A percentile compares a stretch with the other conserved stretches of the same genome.
phyloP scores from a whole-genome alignment of 2,329 filamentous ascomycete genomes.

The Bipolaris gigantea region DNA sequence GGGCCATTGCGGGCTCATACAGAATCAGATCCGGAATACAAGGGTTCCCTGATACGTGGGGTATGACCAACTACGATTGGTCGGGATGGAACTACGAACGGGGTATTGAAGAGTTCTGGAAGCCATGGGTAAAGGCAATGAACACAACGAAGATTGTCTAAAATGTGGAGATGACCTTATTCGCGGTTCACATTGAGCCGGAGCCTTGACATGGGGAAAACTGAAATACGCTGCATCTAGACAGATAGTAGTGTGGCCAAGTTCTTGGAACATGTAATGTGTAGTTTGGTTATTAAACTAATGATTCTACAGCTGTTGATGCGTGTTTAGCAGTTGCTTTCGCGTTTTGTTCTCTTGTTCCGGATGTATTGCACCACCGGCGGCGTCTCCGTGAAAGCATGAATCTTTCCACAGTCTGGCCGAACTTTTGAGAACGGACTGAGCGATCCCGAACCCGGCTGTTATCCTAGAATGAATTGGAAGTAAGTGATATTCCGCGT shows the following conservation, averaged over 20 bases:
- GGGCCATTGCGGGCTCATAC: slow-evolving; percentile 55
- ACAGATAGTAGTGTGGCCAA: not conserved
- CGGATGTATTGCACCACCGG: no score
- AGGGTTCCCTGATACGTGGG: slow-evolving; percentile 54
- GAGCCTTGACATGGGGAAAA: not conserved
- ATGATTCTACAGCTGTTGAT: not conserved
- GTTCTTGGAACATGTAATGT: not conserved
- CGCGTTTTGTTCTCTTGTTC: no score
- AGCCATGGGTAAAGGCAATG: slow-evolving; percentile 54
- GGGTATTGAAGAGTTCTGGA: slow-evolving; percentile 55
- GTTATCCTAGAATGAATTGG: no score
- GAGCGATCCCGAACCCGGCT: no score
- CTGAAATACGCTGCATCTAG: not conserved
- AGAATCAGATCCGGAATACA: slow-evolving; percentile 51
- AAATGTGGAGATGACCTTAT: not conserved
- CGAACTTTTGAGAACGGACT: no score
- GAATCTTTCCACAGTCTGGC: no score
- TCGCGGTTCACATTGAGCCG: not conserved
- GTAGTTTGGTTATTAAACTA: not conserved
- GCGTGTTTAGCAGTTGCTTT: no score
- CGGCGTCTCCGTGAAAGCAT: no score
- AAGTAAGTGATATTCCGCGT: no score
- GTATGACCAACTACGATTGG: slow-evolving; percentile 53
- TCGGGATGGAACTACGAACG: slow-evolving; percentile 51
- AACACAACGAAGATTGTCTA: slow-evolving; percentile 22